Percentiles rank a stretch among this genome's conserved stretches.
Evolutionary conservation across 75 land plant genomes (phyloP).

Genomic region (Cunninghamia lanceolata): DNA sequence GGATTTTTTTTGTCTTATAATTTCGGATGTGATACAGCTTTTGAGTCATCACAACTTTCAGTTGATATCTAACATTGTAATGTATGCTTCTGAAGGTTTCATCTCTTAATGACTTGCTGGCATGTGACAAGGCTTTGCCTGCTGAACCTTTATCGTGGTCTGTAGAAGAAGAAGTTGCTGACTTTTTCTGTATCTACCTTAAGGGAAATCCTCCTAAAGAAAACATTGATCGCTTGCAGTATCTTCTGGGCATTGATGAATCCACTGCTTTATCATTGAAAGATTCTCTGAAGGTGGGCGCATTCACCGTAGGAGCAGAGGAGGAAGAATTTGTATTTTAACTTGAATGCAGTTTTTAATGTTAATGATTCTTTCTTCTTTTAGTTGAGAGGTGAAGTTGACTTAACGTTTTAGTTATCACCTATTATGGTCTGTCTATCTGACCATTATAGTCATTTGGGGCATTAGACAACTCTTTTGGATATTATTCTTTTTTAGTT

Average conservation of each 20-base stretch:
- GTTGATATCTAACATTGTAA: not conserved
- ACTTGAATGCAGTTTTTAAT: not conserved
- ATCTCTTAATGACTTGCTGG: slow-evolving; percentile 76
- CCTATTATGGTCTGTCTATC: too few species aligned
- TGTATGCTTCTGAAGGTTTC: slow-evolving; percentile 47
- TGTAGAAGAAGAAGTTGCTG: slow-evolving; percentile 70
- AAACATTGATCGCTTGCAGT: slow-evolving; percentile 64
- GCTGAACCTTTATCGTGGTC: slow-evolving; percentile 75
- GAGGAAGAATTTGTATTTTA: slow-evolving; percentile 63
- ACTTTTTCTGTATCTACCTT: slow-evolving; percentile 63
- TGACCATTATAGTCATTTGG: not conserved
- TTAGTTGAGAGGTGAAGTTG: slow-evolving; percentile 2
- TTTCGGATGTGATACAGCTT: not conserved
- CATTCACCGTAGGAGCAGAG: slow-evolving; percentile 35
- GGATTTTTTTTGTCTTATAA: not conserved
- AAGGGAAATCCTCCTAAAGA: slow-evolving; percentile 56
- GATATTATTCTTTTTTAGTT: not conserved
- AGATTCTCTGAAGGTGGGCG: slow-evolving; percentile 30
- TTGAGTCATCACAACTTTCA: not conserved
- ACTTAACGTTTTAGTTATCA: not conserved
- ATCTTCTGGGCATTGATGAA: slow-evolving; percentile 76
- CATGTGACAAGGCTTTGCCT: slow-evolving; percentile 85
- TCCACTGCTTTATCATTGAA: slow-evolving; percentile 42
- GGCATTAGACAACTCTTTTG: not conserved
- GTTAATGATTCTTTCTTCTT: not conserved